Base-by-base conservation (phyloP, 2,329 filamentous ascomycete genomes). In the Lachnellula hyalina region DNA sequence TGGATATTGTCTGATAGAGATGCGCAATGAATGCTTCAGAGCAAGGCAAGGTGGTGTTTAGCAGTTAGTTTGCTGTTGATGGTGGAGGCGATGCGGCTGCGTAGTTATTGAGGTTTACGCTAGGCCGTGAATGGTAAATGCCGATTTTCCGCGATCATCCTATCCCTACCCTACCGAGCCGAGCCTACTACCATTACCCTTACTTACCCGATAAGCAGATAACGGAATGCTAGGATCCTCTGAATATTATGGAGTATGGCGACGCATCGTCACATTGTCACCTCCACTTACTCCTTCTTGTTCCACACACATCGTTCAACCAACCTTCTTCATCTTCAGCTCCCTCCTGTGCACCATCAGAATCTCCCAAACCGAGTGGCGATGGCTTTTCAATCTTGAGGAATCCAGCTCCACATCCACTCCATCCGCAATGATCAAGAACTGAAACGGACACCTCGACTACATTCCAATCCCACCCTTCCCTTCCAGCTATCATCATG, bases 401-500 rank as follows among this genome's bases (percentile, higher is more conserved):
- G 41, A 44, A 44, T 12, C 41, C 11, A 17, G 19, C 41, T 44
- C 9, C 23, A 9, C 23, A 3, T n/a, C 25, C 8, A 52, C 40
- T 25, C 44, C 11, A 25, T 36, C 42, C 53, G 49, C 54, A 34
- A 64, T 63, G 61, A 59, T 55, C 45, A 49, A 48, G 47, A 46
- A 52, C 53, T 62, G 53, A 63, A 52, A 40, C 51, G 36, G 47
- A 41, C 42, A 40, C 42, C 15, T 7, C 25, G 32, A 42, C 46
- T 35, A 49, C 17, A 56, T 38, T 42, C 46, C 25, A 34, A 49
- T 49, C 21, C 35, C 41, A 36, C 35, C 8, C 47, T 21, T 47
- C 46, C 55, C 41, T 38, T 35, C 36, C 51, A 63, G 64, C 64
- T 74, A 35, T 49, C 46, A 67, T 67, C 63, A 77, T 78, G 72